Evolutionary conservation across 2,329 filamentous ascomycete genomes (phyloP), one percentile per base, ranked within the genome.

Genomic region (Lizonia empirigonia): DNA sequence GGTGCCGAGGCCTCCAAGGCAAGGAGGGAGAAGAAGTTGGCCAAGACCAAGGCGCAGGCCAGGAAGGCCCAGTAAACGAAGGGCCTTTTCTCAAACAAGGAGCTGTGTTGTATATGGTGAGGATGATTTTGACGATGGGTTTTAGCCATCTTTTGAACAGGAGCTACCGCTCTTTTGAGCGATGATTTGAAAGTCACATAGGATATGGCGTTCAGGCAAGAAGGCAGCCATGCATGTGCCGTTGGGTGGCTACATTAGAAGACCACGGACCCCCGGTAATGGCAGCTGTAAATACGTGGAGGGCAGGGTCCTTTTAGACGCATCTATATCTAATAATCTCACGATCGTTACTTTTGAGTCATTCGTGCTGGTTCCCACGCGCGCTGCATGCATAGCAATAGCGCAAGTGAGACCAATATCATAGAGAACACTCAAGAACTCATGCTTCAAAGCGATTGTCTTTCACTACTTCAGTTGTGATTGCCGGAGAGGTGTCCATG

Each of bases 1-100:
- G 91, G 90, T 44, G 85, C 90, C 29, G 93, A 95, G 76, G 90
- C 93, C 32, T 83, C 88, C 65, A 92, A 91, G 85, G 84, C 82
- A 71, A 87, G 92, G 70, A 84, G 91, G 53, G 91, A 94, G 76
- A 85, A 80, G 75, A 92, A 89, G 84, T 67, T 90, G 41, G 83
- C 84, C n/a, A 64, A 67, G 50, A 80, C 80, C 58, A 86, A 86
- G 80, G 80, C 80, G 57, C 86, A 85, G 80, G 44, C 53, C 33
- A 60, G 53, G 47, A 91, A 91, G 81, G 78, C 79, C 2, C 60
- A 68, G 61, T 73, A 70, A 62, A 61, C 8, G 37, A 37, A n/a
- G 22, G 7, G 33, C 15, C 22, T 19, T 8, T 8, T 15, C 9
- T 13, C 15, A 7, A 12, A 15, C 7, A 27, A 8, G 13, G 23